phyloP scores from a whole-genome alignment of 1,139 yeast species.

The Yamadazyma siamensis region DNA sequence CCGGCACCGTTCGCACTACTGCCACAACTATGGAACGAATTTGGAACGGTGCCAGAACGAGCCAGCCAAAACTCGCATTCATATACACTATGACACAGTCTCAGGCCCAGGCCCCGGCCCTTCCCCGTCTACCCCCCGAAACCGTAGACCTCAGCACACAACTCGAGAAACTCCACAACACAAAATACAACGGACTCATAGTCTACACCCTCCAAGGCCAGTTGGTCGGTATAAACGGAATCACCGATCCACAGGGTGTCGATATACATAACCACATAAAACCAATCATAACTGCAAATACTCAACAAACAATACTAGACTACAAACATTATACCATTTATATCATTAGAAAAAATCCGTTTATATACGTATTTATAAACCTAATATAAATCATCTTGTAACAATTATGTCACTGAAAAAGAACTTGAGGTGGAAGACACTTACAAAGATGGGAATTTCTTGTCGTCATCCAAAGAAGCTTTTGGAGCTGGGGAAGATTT shows the following conservation, averaged over 20 bases:
- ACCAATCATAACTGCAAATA: slow-evolving; percentile 7
- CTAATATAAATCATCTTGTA: slow-evolving; percentile 3
- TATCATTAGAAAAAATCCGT: slow-evolving; percentile 8
- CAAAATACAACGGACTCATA: neutral
- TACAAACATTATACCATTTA: slow-evolving; percentile 5
- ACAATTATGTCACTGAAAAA: too few relatives aligned
- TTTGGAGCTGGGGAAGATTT: slow-evolving; percentile 17
- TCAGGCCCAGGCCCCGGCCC: neutral
- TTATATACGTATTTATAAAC: slow-evolving; percentile 11
- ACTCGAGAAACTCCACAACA: neutral
- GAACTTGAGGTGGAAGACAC: too few relatives aligned
- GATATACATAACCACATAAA: slow-evolving; percentile 2
- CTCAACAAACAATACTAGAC: slow-evolving; percentile 9
- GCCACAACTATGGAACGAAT: too few relatives aligned
- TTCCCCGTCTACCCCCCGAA: neutral
- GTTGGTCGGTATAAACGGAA: too few relatives aligned
- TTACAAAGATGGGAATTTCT: slow-evolving; percentile 62
- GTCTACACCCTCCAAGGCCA: slow-evolving; percentile 1
- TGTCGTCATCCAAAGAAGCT: slow-evolving; percentile 47
- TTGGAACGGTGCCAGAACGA: too few relatives aligned
- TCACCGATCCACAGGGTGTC: too few relatives aligned
- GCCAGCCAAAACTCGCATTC: too few relatives aligned
- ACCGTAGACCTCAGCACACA: neutral
- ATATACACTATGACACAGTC: too few relatives aligned
- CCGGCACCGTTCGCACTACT: too few relatives aligned